Evolutionary conservation across 2,329 filamentous ascomycete genomes (phyloP).

Genomic region (Coleophoma eucalyptorum): DNA sequence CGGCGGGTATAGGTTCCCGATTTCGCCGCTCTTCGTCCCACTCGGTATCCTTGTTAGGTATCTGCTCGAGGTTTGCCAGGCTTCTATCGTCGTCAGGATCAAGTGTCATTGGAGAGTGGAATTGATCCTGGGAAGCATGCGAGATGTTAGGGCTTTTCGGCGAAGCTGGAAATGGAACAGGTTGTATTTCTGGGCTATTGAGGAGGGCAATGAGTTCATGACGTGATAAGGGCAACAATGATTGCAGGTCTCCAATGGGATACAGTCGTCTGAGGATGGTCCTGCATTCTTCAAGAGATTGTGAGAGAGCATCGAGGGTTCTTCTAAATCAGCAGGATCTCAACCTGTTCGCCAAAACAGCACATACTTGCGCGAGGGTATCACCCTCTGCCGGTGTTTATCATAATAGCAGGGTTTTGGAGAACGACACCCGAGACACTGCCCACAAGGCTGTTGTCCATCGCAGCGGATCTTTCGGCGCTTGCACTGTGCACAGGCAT

Average conservation of each 20-base stretch:
- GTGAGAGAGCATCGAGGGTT: conserved; percentile 60
- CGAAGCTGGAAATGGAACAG: conserved; percentile 35
- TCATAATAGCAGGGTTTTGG: conserved; percentile 78
- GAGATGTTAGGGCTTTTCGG: conserved; percentile 52
- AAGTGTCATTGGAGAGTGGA: conserved; percentile 44
- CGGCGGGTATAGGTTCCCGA: conserved; percentile 52
- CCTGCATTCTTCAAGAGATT: conserved; percentile 62
- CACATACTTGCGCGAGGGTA: conserved; percentile 72
- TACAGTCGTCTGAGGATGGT: conserved; percentile 59
- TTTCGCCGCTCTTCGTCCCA: conserved; percentile 62
- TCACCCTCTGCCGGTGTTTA: conserved; percentile 72
- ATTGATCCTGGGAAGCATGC: conserved; percentile 39
- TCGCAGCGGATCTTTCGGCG: conserved; percentile 82
- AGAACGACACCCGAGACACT: conserved; percentile 78
- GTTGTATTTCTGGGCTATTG: conserved; percentile 33
- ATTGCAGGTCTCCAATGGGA: conserved; percentile 50
- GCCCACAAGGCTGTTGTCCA: conserved; percentile 76
- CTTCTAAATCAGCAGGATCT: conserved; percentile 20
- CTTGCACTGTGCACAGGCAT: conserved; percentile 74
- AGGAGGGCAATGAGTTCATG: conserved; percentile 57
- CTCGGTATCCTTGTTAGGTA: conserved; percentile 60
- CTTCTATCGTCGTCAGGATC: conserved; percentile 42
- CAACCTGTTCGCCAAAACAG: too few relatives aligned
- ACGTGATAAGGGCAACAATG: conserved; percentile 49
- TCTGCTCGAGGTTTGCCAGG: conserved; percentile 58